phyloP scores from a whole-genome alignment of 345 rosid species.

The Lenwebbia sp. region DNA sequence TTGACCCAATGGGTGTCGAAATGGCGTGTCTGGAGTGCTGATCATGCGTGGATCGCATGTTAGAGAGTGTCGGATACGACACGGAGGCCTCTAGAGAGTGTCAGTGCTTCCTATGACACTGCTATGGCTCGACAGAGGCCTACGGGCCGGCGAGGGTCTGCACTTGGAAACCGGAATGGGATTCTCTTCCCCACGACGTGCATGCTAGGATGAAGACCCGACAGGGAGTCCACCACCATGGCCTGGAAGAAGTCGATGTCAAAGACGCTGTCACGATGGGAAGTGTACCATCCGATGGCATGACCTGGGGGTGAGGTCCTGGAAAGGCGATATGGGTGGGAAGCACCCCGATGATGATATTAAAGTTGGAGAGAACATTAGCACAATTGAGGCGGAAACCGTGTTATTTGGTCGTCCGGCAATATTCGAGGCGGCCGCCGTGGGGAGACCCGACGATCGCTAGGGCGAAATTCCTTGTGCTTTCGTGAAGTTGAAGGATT shows the following conservation, averaged over 20 bases:
- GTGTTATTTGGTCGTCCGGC: slow-evolving; percentile 46
- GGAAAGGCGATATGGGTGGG: slow-evolving; percentile 54
- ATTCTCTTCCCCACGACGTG: background rate
- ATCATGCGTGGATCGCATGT: no score
- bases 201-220: background rate
- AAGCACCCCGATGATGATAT: slow-evolving; percentile 58
- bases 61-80: no score
- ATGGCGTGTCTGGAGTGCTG: no score
- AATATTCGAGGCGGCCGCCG: slow-evolving; percentile 63
- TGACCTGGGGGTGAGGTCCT: slow-evolving; percentile 55
- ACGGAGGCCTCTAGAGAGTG: no score
- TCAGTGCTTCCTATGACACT: no score
- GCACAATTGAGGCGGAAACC: slow-evolving; percentile 51
- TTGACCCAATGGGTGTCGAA: no score
- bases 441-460: slow-evolving; percentile 51
- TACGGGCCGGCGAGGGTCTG: background rate
- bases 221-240: background rate
- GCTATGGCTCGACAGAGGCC: background rate
- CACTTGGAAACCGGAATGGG: background rate
- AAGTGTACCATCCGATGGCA: slow-evolving; percentile 48
- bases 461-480: slow-evolving; percentile 62
- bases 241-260: background rate
- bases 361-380: slow-evolving; percentile 78
- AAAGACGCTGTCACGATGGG: slow-evolving; percentile 17
- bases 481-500: slow-evolving; percentile 42